Conservation (phyloP, 768 basidiomycete genomes). For the Boletellus sp. region DNA sequence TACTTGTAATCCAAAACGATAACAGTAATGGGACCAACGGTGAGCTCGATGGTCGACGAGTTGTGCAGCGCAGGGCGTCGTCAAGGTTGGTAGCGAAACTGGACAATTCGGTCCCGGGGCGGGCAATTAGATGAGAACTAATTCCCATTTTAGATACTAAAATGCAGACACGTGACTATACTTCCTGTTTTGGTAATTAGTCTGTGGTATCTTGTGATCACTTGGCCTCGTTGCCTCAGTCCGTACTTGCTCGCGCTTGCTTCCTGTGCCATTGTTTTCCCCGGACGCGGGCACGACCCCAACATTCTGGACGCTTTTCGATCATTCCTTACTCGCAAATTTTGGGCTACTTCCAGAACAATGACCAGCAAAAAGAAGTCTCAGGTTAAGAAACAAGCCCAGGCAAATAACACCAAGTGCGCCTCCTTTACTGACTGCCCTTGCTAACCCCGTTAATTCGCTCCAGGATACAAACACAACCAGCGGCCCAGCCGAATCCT, state of each 20-base stretch:
- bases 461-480: constrained; percentile 15
- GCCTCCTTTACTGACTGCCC: background rate
- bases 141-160: background rate
- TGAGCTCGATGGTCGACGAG: background rate
- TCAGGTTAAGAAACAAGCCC: constrained; percentile 27
- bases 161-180: constrained; percentile 5
- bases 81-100: background rate
- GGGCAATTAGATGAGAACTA: constrained; percentile 6
- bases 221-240: background rate
- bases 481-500: constrained; percentile 5
- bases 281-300: background rate
- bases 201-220: background rate
- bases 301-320: constrained; percentile 10
- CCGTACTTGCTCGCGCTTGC: background rate
- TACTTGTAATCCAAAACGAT: background rate
- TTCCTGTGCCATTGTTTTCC: background rate
- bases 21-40: background rate
- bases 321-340: background rate
- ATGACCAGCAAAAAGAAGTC: constrained; percentile 34
- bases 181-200: constrained; percentile 4
- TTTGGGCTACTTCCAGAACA: constrained; percentile 2
- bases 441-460: constrained; percentile 5
- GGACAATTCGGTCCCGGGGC: background rate
- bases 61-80: constrained; percentile 6
- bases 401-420: constrained; percentile 26